Base-by-base conservation (phyloP, 305 asterid species). In the Fraxinus sp. region DNA sequence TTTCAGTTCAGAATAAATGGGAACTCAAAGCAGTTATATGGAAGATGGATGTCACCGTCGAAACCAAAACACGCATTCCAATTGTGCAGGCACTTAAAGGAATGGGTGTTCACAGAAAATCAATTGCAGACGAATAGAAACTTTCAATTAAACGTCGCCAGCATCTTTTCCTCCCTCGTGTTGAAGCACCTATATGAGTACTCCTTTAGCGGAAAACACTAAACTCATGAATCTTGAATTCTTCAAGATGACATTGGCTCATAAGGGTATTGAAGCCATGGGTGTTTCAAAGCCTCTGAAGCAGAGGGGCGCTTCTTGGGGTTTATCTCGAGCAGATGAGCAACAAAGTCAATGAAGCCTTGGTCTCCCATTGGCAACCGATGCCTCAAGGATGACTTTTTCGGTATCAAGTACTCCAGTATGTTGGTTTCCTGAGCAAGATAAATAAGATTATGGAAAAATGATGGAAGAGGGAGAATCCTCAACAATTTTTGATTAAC, bases 301-400 rank as follows among this genome's bases (percentile, higher is more conserved):
- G 98, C 99, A 72, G 98, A 92, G 64, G 98, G 99, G 77, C 99
- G 91, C 87, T 90, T 93, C 80, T 86, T 87, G 24, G 99, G 99
- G 90, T 92, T 90, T 46, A 92, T 89, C 89, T 96, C 97, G 7
- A 96, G 97, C 52, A 96, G 92, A 87, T 95, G 91, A 88, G 87
- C 90, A 84, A 93, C 98, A 30, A 95, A 94, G 89, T 95, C 98
- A 0, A 95, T 92, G 89, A 96, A 96, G 52, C 99, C 98, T 88
- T 93, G 99, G 86, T 96, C 98, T 73, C 98, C 99, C 97, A 96
- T 93, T 66, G 99, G 99, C 87, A 95, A 84, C n/a, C 98, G 93
- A 89, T 92, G 97, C 86, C 98, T 91, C 77, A 96, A 87, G 79
- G 99, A 93, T 43, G 99, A 91, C 89, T 92, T 96, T 79, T 96